phyloP scores from a whole-genome alignment of 495 filamentous ascomycete genomes.

The Hypoxylon lienhwacheense region DNA sequence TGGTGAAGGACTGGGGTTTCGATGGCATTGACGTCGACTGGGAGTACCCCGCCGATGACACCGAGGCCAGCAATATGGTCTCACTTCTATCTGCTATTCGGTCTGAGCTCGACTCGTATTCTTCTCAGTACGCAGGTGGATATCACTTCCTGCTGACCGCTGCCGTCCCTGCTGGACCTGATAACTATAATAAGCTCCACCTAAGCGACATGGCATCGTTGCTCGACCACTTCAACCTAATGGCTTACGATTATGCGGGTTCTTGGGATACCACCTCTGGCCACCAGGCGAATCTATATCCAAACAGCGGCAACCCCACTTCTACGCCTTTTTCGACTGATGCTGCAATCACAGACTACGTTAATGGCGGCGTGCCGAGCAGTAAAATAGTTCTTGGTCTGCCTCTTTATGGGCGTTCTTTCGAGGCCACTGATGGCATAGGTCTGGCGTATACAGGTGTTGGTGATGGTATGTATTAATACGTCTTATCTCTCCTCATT shows the following conservation, averaged over 20 bases:
- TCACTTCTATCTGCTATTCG: slow-evolving; percentile 68
- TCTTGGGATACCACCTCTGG: slow-evolving; percentile 66
- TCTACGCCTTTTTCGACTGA: slow-evolving; percentile 71
- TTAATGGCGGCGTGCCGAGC: slow-evolving; percentile 60
- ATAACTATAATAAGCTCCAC: slow-evolving; percentile 68
- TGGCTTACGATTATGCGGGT: slow-evolving; percentile 75
- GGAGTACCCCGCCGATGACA: slow-evolving; percentile 58
- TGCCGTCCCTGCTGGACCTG: slow-evolving; percentile 61
- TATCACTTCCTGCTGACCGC: slow-evolving; percentile 75
- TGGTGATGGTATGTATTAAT: slow-evolving; percentile 31
- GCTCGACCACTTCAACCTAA: slow-evolving; percentile 86
- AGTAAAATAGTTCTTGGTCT: slow-evolving; percentile 80
- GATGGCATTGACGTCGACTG: slow-evolving; percentile 55
- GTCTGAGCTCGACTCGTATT: slow-evolving; percentile 65
- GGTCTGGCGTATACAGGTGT: slow-evolving; percentile 66
- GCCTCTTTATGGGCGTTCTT: slow-evolving; percentile 84
- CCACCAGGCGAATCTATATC: slow-evolving; percentile 77
- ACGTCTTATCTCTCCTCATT: neutral
- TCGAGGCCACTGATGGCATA: slow-evolving; percentile 67
- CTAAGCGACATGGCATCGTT: slow-evolving; percentile 65
- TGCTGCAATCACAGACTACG: slow-evolving; percentile 68
- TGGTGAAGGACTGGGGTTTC: slow-evolving; percentile 64
- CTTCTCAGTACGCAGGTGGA: slow-evolving; percentile 48
- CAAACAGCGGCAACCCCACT: slow-evolving; percentile 49
- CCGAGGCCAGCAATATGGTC: slow-evolving; percentile 71